Evolutionary conservation across 495 filamentous ascomycete species (phyloP), one percentile per base, ranked within the genome.

Genomic region (Poronia punctata): DNA sequence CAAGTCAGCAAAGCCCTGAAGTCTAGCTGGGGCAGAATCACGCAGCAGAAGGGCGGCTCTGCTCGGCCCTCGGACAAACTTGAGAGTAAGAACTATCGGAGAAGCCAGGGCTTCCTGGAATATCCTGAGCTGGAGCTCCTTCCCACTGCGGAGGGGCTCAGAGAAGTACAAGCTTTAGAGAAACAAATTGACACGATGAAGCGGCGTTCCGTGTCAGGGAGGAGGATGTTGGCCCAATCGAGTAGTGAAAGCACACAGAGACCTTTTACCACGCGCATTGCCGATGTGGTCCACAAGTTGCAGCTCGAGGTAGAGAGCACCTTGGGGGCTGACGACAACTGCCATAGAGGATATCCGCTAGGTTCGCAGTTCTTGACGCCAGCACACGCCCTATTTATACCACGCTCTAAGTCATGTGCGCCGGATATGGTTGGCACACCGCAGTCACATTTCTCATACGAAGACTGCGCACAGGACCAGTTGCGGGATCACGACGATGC

Each of bases 111-210:
- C 3, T 48, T 44, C 10, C 29, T 60, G 20, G 62, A 65, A 35
- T 62, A 64, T 23, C 60, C 58, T 2, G 62, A 64, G 31, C 58
- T 65, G 14, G 57, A 60, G 33, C 45, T 64, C 3, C 47, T 48
- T 23, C 52, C 58, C 0, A 58, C 49, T n/a, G 48, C 53, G 14
- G 58, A 43, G 20, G 52, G 50, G 1, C 58, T 56, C 15, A 42
- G 44, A 25, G 62, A 65, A 24, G 14, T 65, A 7, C 50, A 55
- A 25, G 56, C 53, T 26, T 42, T 62, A 11, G 58, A 57, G 24
- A 52, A 54, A 15, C 53, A 65, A 23, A 62, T 64, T 20, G 48
- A 36, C 15, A 56, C 40, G 15, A 48, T 65, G 45, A 65, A 65
- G 33, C 52, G 46, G 16, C 36, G 47, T n/a, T 52, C 46, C 22